These are phyloP conservation scores for Pseudohyphozyma bogoriensis DNA, from an alignment of 768 basidiomycete species.

Conservation along the genomic window DNA sequence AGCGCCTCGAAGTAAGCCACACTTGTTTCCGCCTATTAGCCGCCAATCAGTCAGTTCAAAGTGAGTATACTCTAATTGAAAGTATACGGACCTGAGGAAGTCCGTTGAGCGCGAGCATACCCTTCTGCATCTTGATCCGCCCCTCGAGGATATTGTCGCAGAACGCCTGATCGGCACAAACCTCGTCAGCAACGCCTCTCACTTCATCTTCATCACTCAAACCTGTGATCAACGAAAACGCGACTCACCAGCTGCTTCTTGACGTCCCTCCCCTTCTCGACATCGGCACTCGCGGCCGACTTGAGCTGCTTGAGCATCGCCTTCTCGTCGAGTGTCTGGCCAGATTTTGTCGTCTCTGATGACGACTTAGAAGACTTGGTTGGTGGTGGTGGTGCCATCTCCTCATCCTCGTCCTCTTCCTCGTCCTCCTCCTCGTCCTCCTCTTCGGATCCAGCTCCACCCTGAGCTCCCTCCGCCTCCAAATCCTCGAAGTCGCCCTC, in stretches of 20 bases:
- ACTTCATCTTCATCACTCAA: too few species aligned
- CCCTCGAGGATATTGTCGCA: slow-evolving; percentile 83
- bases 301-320: slow-evolving; percentile 24
- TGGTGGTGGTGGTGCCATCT: background rate
- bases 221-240: background rate
- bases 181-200: background rate
- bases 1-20: slow-evolving; percentile 6
- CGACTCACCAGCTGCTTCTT: slow-evolving; percentile 48
- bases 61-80: too few species aligned
- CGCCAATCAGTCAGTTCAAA: background rate
- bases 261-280: slow-evolving; percentile 71
- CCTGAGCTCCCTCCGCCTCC: slow-evolving; percentile 14
- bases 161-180: slow-evolving; percentile 46
- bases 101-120: slow-evolving; percentile 52
- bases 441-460: background rate
- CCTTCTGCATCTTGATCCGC: slow-evolving; percentile 86
- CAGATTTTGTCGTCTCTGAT: background rate
- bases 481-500: slow-evolving; percentile 33
- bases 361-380: background rate
- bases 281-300: slow-evolving; percentile 30
- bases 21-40: background rate
- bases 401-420: background rate
- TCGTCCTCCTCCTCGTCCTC: background rate
- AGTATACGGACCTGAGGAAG: slow-evolving; percentile 48
- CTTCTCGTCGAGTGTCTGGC: slow-evolving; percentile 9